Evolutionary conservation across 148 eudicot genomes (phyloP).

Genomic region (Nepenthes mirabilis): DNA sequence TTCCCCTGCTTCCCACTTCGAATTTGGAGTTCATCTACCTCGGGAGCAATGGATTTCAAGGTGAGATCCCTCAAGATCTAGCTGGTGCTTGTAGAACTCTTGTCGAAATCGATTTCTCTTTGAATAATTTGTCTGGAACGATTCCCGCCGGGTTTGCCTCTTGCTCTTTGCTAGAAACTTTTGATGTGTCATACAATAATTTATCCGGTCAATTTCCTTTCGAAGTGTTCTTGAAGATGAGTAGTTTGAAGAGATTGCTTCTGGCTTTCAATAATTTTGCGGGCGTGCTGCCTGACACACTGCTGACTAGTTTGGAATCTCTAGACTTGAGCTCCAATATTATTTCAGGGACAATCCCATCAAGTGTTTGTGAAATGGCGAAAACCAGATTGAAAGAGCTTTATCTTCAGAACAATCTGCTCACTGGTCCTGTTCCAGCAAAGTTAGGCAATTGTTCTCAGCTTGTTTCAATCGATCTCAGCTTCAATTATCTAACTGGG

Average conservation of each 20-base stretch:
- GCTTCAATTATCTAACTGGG: constrained; percentile 61
- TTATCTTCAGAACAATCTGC: constrained; percentile 39
- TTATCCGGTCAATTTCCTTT: constrained; percentile 65
- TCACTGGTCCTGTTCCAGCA: constrained; percentile 48
- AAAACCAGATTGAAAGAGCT: constrained; percentile 31
- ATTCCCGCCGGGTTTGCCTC: constrained; percentile 45
- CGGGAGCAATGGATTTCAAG: constrained; percentile 28
- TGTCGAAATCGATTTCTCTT: constrained; percentile 46
- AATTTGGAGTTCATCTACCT: constrained; percentile 34
- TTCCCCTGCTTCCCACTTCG: constrained; percentile 27
- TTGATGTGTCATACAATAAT: constrained; percentile 50
- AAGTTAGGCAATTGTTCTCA: constrained; percentile 55
- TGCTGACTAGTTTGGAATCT: constrained; percentile 34
- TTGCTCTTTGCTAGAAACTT: constrained; percentile 33
- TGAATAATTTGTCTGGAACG: constrained; percentile 45
- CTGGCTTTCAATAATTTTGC: constrained; percentile 43
- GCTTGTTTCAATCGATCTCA: constrained; percentile 59
- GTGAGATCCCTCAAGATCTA: constrained; percentile 23
- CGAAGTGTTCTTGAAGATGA: constrained; percentile 18
- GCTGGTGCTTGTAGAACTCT: constrained; percentile 36
- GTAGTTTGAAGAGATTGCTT: constrained; percentile 26
- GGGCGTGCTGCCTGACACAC: constrained; percentile 44
- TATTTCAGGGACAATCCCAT: constrained; percentile 32
- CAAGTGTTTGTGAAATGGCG: constrained; percentile 19
- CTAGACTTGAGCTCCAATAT: constrained; percentile 71